Evolutionary conservation across 768 basidiomycete genomes (phyloP), one percentile per base, ranked within the genome.

Genomic region (Amanita thiersii): DNA sequence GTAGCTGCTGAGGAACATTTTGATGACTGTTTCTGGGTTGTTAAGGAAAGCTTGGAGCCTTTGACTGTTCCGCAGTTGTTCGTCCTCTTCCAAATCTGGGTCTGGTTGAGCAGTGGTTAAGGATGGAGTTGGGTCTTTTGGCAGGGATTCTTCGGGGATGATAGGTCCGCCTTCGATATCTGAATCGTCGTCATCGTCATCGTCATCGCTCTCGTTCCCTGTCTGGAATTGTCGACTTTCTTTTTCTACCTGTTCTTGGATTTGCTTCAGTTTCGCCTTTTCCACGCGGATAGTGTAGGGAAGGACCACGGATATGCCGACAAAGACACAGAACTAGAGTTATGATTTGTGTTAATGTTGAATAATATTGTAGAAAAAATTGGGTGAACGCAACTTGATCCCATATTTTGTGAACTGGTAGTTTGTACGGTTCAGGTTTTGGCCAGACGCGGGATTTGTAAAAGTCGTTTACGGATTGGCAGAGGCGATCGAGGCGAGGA

Each of bases 1-100:
- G 50, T 76, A 72, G 3, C 81, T 81, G 0, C 83, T 81, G 45
- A 89, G 63, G 58, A 86, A 89, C 14, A 85, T 66, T 42, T 66
- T 75, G 40, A 81, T 59, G 21, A 65, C 58, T 6, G 55, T 57
- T 48, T 77, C 81, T 0, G 86, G 82, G 42, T 84, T 68, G 28
- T 69, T 59, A 44, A 89, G 59, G 56, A 89, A 89, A 3, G 56
- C 47, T 0, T 64, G 51, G 39, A 78, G 59, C 19, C 63, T 62
- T 15, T 70, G 66, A 20, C 72, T 72, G 37, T 65, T 66, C 11
- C 54, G 45, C 2, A 61, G 60, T 25, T 60, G 60, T 31, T 63
- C 59, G 15, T 58, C 57, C 7, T 59, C 60, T 24, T 65, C 51
- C 21, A 72, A 63, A 7, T 55, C 50, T 14, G 52, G 52, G 8